These are phyloP conservation scores for Gossypium stocksii DNA, from an alignment of 345 rosid species.

Conservation along the genomic window DNA sequence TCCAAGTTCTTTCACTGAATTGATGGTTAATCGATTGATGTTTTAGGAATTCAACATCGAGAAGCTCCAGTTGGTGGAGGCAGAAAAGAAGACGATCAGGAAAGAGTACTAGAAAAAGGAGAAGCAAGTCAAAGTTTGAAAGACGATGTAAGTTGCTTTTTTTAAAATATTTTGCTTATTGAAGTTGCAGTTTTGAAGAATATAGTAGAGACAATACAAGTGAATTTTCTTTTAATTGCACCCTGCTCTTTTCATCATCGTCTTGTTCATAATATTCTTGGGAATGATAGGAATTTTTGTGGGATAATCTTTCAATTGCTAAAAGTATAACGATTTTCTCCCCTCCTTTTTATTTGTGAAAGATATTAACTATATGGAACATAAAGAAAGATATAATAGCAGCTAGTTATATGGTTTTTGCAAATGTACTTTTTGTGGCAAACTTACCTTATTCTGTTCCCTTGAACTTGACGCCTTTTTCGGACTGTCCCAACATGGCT, in stretches of 20 bases:
- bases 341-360: neutral
- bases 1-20: neutral
- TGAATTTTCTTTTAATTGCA: conserved; percentile 9
- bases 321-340: conserved; percentile 25
- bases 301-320: conserved; percentile 84
- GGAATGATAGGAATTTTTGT: conserved; percentile 72
- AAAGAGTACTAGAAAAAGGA: conserved; percentile 95
- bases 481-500: conserved; percentile 69
- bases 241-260: neutral
- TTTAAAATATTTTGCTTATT: conserved; percentile 33
- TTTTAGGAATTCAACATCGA: conserved; percentile 93
- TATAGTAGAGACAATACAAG: conserved; percentile 83
- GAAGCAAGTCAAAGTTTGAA: conserved; percentile 89
- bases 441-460: neutral
- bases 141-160: conserved; percentile 61
- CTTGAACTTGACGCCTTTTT: conserved; percentile 20
- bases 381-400: neutral
- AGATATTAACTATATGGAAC: neutral
- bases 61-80: conserved; percentile 89
- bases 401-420: neutral
- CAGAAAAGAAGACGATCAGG: conserved; percentile 96
- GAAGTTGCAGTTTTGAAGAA: conserved; percentile 89
- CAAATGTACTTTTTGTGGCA: neutral
- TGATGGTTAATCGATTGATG: neutral
- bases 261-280: conserved; percentile 6